Evolutionary conservation across 306 rosid species (phyloP), one percentile per base, ranked within the genome.

Genomic region (Corylus avellana): DNA sequence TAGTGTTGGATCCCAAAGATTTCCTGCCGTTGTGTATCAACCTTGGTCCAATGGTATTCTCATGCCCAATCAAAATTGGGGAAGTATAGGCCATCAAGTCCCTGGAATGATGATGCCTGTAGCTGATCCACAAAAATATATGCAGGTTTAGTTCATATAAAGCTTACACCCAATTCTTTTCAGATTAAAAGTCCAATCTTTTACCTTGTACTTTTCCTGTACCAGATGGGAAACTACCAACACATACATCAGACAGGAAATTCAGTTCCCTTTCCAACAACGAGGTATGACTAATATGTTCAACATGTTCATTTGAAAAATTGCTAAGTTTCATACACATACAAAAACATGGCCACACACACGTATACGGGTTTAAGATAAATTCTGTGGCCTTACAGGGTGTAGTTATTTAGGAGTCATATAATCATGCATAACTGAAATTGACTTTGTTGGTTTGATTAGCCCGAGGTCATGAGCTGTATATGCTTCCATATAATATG

Each of bases 61-160:
- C 61, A 71, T 82, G 71, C 81, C 92, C 14, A 35, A 81, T 75
- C 98, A 91, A 89, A 81, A 78, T 84, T 93, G 98, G 96, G 90
- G 94, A 49, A 83, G 85, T 73, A 80, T 76, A 37, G 89, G 89
- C 81, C 88, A 88, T 85, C 92, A 87, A 6, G 78, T 81, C 78
- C 85, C 97, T 32, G 92, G 92, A 79, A 86, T 85, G 83, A 73
- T 78, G 70, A 75, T 85, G 88, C 90, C 92, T 77, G 78, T 81
- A 76, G 86, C 78, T 70, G 92, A 88, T 57, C 72, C 80, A 61
- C 91, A 84, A 87, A 90, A 86, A 37, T 78, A 79, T 77, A 76
- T 82, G 88, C 97, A 92, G 97, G 94, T 92, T 83, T 63, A 77
- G 81, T 74, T 70, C 53, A 35, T 6, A 75, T 20, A 72, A 75